Base-by-base conservation (phyloP, 176 grass and related monocot genomes). In the Canna indica region DNA sequence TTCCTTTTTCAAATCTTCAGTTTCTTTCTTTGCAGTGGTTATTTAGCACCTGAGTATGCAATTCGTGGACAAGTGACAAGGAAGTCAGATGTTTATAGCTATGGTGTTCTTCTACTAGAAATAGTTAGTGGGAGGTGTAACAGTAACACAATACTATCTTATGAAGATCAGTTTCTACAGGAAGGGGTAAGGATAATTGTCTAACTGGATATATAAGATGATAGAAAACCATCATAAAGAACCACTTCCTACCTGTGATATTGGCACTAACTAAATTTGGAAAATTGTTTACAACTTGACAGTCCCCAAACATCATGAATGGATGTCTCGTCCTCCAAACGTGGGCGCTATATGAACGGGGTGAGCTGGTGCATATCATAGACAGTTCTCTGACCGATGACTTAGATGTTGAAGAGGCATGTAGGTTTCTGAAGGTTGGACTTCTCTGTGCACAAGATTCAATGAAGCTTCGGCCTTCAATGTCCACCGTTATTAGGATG, bases 61-160 rank as follows among this genome's bases (percentile, higher is more conserved):
- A 38, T 90, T 59, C 82, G 85, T 76, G 91, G 91, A 42, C 87
- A 90, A 68, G 85, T 88, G 68, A 95, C 87, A 70, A 95, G 79
- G 76, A 95, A 90, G 45, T 85, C 87, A 26, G 91, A 95, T 74
- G 83, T 90, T 48, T 95, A 95, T 60, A 95, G 91, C 80, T 95
- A 84, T 24, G 85, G 91, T 46, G 84, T 95, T 81, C 63, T 95
- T 84, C 68, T 95, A 6, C 67, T 95, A 71, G 87, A 95, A 76
- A 90, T 95, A 66, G 85, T 95, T 68, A 88, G 77, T 67, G 91
- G 91, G 4, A 87, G 82, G 74, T 85, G 91, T 41, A 95, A 90
- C 77, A 75, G 77, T 67, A 90, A 95, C 74, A 38, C 69, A 64
- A 90, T 75, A 75, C 76, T 95, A 77, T 87, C 91, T 85, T 74